These are phyloP conservation scores for Pulveroboletus sp. DNA, from an alignment of 768 basidiomycete species.

Conservation along the genomic window DNA sequence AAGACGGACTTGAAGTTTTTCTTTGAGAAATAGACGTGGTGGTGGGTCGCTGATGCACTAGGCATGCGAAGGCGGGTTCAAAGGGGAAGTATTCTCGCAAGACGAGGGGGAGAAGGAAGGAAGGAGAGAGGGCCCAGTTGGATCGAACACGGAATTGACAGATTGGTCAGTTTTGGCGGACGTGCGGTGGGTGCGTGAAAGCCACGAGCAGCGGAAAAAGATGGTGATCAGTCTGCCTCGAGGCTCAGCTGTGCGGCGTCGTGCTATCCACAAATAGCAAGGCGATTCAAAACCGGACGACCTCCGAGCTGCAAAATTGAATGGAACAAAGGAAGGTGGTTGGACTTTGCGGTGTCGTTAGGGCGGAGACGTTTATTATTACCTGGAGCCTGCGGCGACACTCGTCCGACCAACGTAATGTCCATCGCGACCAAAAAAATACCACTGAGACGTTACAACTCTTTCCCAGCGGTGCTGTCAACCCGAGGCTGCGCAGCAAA, in stretches of 20 bases:
- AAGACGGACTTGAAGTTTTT: slow-evolving; percentile 48
- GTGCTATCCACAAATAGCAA: slow-evolving; percentile 22
- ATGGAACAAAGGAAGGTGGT: slow-evolving; percentile 16
- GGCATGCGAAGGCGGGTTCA: slow-evolving; percentile 38
- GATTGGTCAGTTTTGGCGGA: slow-evolving; percentile 28
- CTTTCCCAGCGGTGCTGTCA: slow-evolving; percentile 5
- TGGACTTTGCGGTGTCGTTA: slow-evolving; percentile 21
- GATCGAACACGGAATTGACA: slow-evolving; percentile 27
- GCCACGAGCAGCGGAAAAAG: slow-evolving; percentile 33
- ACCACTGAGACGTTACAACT: slow-evolving; percentile 11
- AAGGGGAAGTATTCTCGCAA: slow-evolving; percentile 25
- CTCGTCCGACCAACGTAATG: background rate
- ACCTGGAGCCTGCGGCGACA: background rate
- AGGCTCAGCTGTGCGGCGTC: slow-evolving; percentile 23
- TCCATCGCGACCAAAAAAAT: background rate
- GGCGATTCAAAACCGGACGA: slow-evolving; percentile 12
- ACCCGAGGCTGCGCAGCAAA: slow-evolving; percentile 7
- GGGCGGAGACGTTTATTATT: slow-evolving; percentile 19
- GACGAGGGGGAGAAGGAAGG: slow-evolving; percentile 20
- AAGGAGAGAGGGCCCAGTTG: slow-evolving; percentile 24
- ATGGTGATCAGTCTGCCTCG: slow-evolving; percentile 31
- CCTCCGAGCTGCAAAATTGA: background rate
- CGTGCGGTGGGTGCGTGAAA: slow-evolving; percentile 35
- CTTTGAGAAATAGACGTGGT: slow-evolving; percentile 35
- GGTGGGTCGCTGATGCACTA: slow-evolving; percentile 37